Evolutionary conservation across 2,329 filamentous ascomycete species (phyloP).

Genomic region (Colletotrichum sp.): DNA sequence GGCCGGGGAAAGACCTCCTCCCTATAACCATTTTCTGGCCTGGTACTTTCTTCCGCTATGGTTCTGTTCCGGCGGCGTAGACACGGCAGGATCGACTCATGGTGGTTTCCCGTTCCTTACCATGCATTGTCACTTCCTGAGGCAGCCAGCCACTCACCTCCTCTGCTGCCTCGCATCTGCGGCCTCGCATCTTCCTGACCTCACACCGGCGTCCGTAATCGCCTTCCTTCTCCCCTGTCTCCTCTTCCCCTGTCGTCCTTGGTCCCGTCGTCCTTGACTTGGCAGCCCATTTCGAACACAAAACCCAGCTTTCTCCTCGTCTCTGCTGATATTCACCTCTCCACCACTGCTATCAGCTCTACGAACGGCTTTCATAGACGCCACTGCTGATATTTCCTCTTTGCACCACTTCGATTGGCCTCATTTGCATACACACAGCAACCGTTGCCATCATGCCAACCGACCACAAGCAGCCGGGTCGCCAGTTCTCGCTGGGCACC

Average conservation of each 20-base stretch:
- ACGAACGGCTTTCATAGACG: background rate
- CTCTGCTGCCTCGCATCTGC: background rate
- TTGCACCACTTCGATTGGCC: background rate
- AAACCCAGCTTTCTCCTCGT: background rate
- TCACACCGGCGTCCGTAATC: background rate
- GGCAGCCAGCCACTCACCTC: background rate
- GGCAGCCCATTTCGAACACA: background rate
- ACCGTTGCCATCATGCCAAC: background rate
- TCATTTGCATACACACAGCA: too few relatives aligned
- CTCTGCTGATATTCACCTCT: too few relatives aligned
- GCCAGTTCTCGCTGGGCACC: conserved; percentile 49
- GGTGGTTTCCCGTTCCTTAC: background rate
- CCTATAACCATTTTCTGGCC: background rate
- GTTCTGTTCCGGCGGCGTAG: background rate
- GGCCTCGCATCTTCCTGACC: background rate
- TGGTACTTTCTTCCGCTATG: background rate
- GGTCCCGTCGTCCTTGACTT: background rate
- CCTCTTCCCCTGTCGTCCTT: background rate
- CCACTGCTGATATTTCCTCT: background rate
- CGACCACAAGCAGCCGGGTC: conserved; percentile 23
- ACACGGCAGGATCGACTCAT: conserved; percentile 13
- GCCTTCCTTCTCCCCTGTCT: background rate
- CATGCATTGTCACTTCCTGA: background rate
- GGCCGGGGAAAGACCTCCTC: background rate
- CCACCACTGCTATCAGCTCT: background rate